phyloP scores from a whole-genome alignment of 2,329 filamentous ascomycete species.

The Aspergillus bombycis region DNA sequence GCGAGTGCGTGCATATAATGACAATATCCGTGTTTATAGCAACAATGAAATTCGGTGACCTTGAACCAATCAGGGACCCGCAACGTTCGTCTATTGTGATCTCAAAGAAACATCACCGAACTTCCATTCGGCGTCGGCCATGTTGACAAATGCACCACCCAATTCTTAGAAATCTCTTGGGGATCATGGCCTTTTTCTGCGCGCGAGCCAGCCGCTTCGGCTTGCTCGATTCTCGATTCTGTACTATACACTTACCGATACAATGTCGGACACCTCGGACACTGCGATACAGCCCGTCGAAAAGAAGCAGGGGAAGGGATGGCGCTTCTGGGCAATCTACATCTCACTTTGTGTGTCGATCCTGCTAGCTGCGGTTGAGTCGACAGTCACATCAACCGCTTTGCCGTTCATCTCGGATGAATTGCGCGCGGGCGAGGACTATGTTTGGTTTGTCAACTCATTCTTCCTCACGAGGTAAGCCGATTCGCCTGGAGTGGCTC shows the following conservation, averaged over 20 bases:
- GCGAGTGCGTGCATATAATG: too few relatives aligned
- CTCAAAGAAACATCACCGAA: neutral
- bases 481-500: neutral
- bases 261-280: neutral
- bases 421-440: slow-evolving; percentile 35
- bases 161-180: neutral
- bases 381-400: slow-evolving; percentile 45
- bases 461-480: slow-evolving; percentile 44
- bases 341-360: slow-evolving; percentile 27
- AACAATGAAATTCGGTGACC: too few relatives aligned
- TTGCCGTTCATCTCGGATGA: slow-evolving; percentile 43
- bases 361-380: slow-evolving; percentile 43
- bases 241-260: neutral
- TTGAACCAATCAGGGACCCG: too few relatives aligned
- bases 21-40: too few relatives aligned
- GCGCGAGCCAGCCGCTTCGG: too few relatives aligned
- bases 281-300: neutral
- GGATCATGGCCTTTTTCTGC: neutral
- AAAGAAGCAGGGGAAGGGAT: neutral
- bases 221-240: too few relatives aligned
- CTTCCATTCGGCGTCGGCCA: neutral
- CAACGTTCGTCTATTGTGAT: neutral
- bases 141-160: neutral
- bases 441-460: slow-evolving; percentile 40
- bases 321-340: slow-evolving; percentile 30